These are phyloP conservation scores for Coprinopsis cinerea DNA, from an alignment of 768 basidiomycete species.

Conservation along the genomic window DNA sequence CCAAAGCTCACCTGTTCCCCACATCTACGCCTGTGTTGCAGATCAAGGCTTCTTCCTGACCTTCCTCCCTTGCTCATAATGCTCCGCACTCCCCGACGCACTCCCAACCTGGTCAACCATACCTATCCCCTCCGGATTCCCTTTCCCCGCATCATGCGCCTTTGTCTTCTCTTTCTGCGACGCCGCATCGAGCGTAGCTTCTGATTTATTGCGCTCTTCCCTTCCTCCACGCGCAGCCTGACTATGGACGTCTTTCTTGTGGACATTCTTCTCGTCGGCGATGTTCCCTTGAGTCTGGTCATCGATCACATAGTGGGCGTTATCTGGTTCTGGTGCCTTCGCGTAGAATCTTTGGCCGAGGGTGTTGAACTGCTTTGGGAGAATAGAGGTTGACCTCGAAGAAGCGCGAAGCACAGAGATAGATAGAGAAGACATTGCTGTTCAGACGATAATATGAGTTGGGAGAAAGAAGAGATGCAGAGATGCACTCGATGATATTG, in stretches of 20 bases:
- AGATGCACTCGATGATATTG: too few relatives aligned
- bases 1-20: not conserved
- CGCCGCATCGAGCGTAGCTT: conserved; percentile 1
- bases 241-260: not conserved
- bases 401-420: too few relatives aligned
- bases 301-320: not conserved
- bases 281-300: not conserved
- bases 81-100: conserved; percentile 13
- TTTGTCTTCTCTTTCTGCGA: not conserved
- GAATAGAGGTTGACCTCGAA: too few relatives aligned
- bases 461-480: too few relatives aligned
- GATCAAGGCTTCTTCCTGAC: not conserved
- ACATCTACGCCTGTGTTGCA: too few relatives aligned
- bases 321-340: not conserved
- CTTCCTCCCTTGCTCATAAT: conserved; percentile 8
- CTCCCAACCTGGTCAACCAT: conserved; percentile 22
- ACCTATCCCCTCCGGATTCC: conserved; percentile 20
- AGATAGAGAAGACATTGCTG: too few relatives aligned
- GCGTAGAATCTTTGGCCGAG: not conserved
- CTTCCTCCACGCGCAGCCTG: not conserved
- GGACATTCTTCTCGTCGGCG: not conserved
- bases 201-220: not conserved
- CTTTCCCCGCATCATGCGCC: conserved; percentile 3
- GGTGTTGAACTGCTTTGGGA: too few relatives aligned
- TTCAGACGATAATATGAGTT: too few relatives aligned